phyloP scores from a whole-genome alignment of 2,329 filamentous ascomycete genomes.

The Cladophialophora bantiana region DNA sequence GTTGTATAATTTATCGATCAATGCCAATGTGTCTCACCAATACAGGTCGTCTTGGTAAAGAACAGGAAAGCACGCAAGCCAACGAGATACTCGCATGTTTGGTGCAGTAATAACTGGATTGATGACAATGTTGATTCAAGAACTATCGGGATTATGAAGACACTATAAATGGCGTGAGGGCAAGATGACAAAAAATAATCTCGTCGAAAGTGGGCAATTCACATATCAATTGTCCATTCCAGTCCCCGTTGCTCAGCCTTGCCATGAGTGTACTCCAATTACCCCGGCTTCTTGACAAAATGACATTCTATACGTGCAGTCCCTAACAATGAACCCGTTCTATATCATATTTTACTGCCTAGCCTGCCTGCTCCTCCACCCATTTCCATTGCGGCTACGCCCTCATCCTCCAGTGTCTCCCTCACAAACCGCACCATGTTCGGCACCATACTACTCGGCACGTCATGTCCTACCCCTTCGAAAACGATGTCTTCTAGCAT shows the following conservation, averaged over 20 bases:
- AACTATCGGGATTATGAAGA: background rate
- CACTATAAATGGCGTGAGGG: background rate
- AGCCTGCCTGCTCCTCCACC: conserved; percentile 17
- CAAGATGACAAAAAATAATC: background rate
- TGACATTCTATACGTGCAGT: conserved; percentile 1
- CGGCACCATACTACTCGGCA: conserved; percentile 62
- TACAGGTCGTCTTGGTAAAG: no score
- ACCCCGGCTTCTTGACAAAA: background rate
- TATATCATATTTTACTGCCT: conserved; percentile 31
- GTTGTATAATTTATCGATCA: no score
- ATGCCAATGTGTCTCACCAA: no score
- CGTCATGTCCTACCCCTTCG: conserved; percentile 64
- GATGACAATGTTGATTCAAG: no score
- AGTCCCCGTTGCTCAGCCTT: background rate
- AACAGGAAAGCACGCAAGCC: no score
- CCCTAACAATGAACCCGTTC: background rate
- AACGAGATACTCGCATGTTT: no score
- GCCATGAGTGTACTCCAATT: no score
- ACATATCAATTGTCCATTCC: background rate
- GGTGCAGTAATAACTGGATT: no score
- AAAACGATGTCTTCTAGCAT: conserved; percentile 65
- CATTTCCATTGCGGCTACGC: conserved; percentile 1
- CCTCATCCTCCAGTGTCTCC: conserved; percentile 46
- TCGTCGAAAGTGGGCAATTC: background rate
- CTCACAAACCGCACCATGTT: conserved; percentile 63